A percentile compares a stretch with the other conserved stretches of the same genome.
Evolutionary conservation across 202 grass and related monocot genomes (phyloP).

Genomic region (Carex arenaria): DNA sequence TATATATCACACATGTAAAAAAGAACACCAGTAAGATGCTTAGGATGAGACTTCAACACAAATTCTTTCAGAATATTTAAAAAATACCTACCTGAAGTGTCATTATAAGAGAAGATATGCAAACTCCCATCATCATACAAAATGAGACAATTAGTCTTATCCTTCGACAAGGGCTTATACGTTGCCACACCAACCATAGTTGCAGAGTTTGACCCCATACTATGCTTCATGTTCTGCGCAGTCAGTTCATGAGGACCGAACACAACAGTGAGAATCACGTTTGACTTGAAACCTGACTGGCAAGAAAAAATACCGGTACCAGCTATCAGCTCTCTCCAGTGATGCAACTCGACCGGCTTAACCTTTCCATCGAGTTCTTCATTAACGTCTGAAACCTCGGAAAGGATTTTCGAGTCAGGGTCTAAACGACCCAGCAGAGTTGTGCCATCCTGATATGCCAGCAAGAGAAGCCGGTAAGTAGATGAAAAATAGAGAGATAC

Average conservation of each 20-base stretch:
- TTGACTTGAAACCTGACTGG: constrained; percentile 66
- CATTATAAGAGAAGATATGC: constrained; percentile 79
- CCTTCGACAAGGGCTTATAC: constrained; percentile 97
- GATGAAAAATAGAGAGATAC: constrained; percentile 83
- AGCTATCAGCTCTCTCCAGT: constrained; percentile 85
- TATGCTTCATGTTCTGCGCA: constrained; percentile 80
- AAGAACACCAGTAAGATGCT: not conserved
- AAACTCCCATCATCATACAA: constrained; percentile 98
- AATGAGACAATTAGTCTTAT: constrained; percentile 88
- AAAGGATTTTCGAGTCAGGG: constrained; percentile 54
- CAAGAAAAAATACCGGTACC: constrained; percentile 81
- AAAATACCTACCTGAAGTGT: constrained; percentile 50
- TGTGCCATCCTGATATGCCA: constrained; percentile 82
- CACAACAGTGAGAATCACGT: constrained; percentile 58
- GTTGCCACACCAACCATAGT: constrained; percentile 84
- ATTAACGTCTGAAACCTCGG: constrained; percentile 62
- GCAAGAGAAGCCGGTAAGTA: constrained; percentile 84
- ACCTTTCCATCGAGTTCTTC: constrained; percentile 76
- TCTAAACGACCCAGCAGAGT: constrained; percentile 78
- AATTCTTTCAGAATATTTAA: not conserved
- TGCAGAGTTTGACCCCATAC: constrained; percentile 40
- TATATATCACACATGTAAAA: not conserved
- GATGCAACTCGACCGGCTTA: constrained; percentile 64
- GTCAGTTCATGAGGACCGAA: constrained; percentile 54
- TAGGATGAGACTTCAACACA: not conserved